Base-by-base conservation (phyloP, 2,329 filamentous ascomycete species). In the Stenocarpella maydis region DNA sequence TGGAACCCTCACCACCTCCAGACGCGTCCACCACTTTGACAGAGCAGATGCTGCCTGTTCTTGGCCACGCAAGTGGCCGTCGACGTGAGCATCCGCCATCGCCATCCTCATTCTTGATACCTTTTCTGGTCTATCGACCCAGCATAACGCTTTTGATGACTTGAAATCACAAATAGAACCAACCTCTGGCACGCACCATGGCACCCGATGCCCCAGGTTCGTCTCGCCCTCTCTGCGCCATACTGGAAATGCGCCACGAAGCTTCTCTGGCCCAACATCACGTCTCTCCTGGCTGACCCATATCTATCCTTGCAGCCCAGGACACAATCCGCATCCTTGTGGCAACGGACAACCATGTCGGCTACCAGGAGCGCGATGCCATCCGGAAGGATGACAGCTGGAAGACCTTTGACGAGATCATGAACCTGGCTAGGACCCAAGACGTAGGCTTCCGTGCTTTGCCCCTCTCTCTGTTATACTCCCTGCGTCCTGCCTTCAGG, bases 381-480 rank as follows among this genome's bases (percentile, higher is more conserved):
- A 92, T 96, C 71, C 93, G 96, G n/a, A 95, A 95, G 73, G 93
- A 98, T 78, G 96, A 99, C 80, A 98, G 94, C 81, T 98, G 95
- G 95, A 92, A 90, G 78, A 94, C 92, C 3, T 99, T 99, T 82
- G 92, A 99, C 78, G 96, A 99, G 80, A 90, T 98, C 71, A 94
- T 99, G 92, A 91, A 90, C 73, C 82, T 98, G 50, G 96, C 95
- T 24, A 93, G 91, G 76, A 89, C 91, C 41, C 87, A 91, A 77
- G 96, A 99, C 82, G 96, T 87, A 78, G 52, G 81, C 12, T 37
- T 12, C 34, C 34, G 9, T 12, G 6, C 34, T 8, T 8, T 37
- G 5, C 34, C 34, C 2, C 9, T 12, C 34, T 37, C 10, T 10
- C 31, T 34, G 31, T 9, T 10, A 5, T 37, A 9, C 34, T 37